A percentile compares a stretch with the other conserved stretches of the same genome.
Conservation (phyloP, 2,329 filamentous ascomycete species). For the Capronia coronata region DNA sequence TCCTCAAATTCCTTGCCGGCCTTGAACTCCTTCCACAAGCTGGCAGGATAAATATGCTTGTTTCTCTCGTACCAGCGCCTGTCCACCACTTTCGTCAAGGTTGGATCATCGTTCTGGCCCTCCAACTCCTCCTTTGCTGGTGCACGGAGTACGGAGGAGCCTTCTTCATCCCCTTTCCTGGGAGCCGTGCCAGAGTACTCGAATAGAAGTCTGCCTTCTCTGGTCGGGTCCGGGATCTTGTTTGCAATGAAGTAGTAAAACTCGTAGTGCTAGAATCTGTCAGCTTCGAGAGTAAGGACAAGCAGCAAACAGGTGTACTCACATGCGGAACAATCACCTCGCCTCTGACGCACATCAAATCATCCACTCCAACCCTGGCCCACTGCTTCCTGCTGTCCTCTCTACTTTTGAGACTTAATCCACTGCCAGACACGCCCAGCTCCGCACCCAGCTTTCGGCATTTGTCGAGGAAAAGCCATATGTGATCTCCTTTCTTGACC, state of each 20-base stretch:
- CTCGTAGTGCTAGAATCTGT: conserved; percentile 70
- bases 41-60: conserved; percentile 97
- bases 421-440: conserved; percentile 60
- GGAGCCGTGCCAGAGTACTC: conserved; percentile 55
- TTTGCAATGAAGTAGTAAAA: conserved; percentile 97
- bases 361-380: conserved; percentile 90
- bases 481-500: conserved; percentile 85
- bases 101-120: conserved; percentile 70
- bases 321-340: conserved; percentile 92
- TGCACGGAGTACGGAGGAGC: conserved; percentile 36
- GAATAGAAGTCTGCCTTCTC: conserved; percentile 72
- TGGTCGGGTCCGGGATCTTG: conserved; percentile 54
- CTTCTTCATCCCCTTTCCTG: conserved; percentile 33
- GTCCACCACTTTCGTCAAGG: conserved; percentile 87
- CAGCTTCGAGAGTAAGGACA: background rate
- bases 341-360: conserved; percentile 85
- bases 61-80: conserved; percentile 94
- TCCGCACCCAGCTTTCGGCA: conserved; percentile 86
- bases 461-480: conserved; percentile 90
- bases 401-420: conserved; percentile 23
- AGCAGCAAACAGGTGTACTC: conserved; percentile 38
- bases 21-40: conserved; percentile 91
- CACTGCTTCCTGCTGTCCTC: conserved; percentile 69
- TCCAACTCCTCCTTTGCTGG: conserved; percentile 57
- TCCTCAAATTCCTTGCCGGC: conserved; percentile 68